Evolutionary conservation across 345 rosid species (phyloP), one percentile per base, ranked within the genome.

Genomic region (Conringia planisiliqua): DNA sequence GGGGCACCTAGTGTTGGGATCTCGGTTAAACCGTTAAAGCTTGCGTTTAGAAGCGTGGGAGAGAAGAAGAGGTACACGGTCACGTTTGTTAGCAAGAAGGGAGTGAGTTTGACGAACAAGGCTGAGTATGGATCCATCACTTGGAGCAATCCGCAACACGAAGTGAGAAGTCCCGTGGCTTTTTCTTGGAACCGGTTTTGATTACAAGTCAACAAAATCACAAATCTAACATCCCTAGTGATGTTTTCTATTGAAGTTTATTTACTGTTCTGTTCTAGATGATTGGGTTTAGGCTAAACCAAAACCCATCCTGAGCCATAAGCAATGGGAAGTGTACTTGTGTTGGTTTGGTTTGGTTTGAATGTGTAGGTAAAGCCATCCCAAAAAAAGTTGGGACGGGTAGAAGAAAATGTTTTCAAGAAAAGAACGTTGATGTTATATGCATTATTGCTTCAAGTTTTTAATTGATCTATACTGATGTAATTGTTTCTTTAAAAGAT

Each of bases 91-190:
- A 82, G 91, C 6, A 89, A 82, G 82, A 84, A 75, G 33, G 86
- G 84, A 70, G 63, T 38, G 8, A 77, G 69, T 40, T 67, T 77
- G 54, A 69, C 57, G 10, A 77, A 76, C 39, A 82, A 75, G 39
- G 64, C 84, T 12, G 94, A 81, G 60, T 93, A 74, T 44, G 97
- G 98, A 57, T 85, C 94, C 33, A 84, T 93, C 8, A 76, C 80
- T 24, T 93, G 98, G 98, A 83, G 79, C 75, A 83, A 86, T 71
- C 85, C 80, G 12, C 80, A 78, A 38, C 83, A 84, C 78, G 83
- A 86, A 77, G 98, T 93, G 10, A 84, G 82, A 80, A 91, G 97
- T 78, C 98, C 98, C 0, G 80, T 91, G 61, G 82, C 95, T 3
- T 91, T 88, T 62, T 75, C 87, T 2, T 89, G 98, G 97, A 83